A percentile compares a stretch with the other conserved stretches of the same genome.
Evolutionary conservation across 345 rosid species (phyloP).

Genomic region (Syzygium aqueum): DNA sequence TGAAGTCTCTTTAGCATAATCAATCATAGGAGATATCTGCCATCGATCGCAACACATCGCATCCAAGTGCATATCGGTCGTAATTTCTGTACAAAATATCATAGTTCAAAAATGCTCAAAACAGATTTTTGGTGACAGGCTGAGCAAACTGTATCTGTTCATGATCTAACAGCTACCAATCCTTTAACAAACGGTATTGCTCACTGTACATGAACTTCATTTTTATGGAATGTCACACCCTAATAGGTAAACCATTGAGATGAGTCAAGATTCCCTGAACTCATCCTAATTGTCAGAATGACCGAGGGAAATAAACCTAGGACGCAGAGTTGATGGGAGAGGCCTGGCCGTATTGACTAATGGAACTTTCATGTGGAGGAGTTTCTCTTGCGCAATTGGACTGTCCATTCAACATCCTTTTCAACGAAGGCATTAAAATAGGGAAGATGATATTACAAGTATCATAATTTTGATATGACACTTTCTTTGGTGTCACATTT

Average conservation of each 20-base stretch:
- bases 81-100: not conserved
- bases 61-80: not conserved
- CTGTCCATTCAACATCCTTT: not conserved
- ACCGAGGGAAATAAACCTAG: not conserved
- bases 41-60: not conserved
- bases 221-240: not conserved
- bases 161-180: not conserved
- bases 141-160: not conserved
- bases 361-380: not conserved
- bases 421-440: not conserved
- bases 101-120: not conserved
- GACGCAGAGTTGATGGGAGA: not conserved
- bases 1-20: not conserved
- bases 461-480: too few relatives aligned
- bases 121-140: not conserved
- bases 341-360: not conserved
- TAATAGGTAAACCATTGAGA: not conserved
- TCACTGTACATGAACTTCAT: not conserved
- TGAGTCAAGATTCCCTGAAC: not conserved
- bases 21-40: not conserved
- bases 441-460: too few relatives aligned
- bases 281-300: not conserved
- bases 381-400: not conserved
- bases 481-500: too few relatives aligned
- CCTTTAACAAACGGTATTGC: not conserved